Evolutionary conservation across 2,329 filamentous ascomycete genomes (phyloP).

Genomic region (Zopfia rhizophila): DNA sequence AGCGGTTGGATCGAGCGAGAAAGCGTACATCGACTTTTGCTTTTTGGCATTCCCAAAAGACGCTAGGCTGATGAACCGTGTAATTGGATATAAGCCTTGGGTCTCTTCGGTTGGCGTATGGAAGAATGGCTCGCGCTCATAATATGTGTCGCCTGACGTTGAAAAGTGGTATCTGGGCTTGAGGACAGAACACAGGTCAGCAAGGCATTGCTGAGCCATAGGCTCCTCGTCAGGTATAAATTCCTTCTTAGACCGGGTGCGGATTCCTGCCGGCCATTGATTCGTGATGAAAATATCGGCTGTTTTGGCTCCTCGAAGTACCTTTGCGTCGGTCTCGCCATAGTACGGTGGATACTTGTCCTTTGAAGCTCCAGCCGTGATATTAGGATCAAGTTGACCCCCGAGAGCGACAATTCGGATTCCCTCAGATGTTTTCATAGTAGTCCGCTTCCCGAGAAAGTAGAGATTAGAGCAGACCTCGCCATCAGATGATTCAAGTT

Average conservation of each 20-base stretch:
- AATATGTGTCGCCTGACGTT: slow-evolving; percentile 76
- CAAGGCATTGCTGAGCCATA: slow-evolving; percentile 71
- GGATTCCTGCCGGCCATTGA: slow-evolving; percentile 83
- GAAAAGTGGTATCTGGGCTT: slow-evolving; percentile 95
- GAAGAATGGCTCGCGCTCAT: slow-evolving; percentile 92
- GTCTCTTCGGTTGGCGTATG: slow-evolving; percentile 65
- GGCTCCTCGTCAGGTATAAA: slow-evolving; percentile 66
- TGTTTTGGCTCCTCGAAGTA: slow-evolving; percentile 77
- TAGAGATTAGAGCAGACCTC: slow-evolving; percentile 90
- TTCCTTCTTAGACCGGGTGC: slow-evolving; percentile 72
- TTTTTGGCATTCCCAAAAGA: slow-evolving; percentile 79
- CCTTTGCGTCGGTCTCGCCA: slow-evolving; percentile 78
- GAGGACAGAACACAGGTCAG: slow-evolving; percentile 79
- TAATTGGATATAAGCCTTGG: slow-evolving; percentile 69
- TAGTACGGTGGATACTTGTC: slow-evolving; percentile 83
- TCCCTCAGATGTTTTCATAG: slow-evolving; percentile 89
- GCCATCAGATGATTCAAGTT: slow-evolving; percentile 73
- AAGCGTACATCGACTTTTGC: slow-evolving; percentile 82
- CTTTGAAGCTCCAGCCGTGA: slow-evolving; percentile 71
- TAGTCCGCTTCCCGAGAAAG: slow-evolving; percentile 86
- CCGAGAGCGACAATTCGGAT: slow-evolving; percentile 88
- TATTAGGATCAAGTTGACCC: slow-evolving; percentile 72
- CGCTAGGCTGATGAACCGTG: slow-evolving; percentile 90
- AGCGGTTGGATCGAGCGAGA: slow-evolving; percentile 69
- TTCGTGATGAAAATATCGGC: slow-evolving; percentile 89